Conservation (phyloP, 2,329 filamentous ascomycete genomes). For the Colletotrichum sp. region DNA sequence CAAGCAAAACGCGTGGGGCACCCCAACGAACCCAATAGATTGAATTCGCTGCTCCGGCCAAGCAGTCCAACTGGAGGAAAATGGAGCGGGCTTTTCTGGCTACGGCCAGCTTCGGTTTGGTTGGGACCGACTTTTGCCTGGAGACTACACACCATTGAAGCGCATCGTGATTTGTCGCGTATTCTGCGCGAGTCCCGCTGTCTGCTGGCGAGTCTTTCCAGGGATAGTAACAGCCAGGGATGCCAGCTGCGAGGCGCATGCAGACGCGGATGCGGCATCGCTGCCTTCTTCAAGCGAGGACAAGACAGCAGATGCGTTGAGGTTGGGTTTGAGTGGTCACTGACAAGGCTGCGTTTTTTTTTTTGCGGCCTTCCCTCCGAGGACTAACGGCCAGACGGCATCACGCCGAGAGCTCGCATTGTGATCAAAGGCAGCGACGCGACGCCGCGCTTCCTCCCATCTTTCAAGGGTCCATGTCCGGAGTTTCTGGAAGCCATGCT, state of each 20-base stretch:
- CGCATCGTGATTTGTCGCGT: conserved; percentile 18
- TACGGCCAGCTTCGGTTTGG: conserved; percentile 20
- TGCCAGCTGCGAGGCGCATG: conserved; percentile 9
- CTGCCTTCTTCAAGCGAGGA: neutral
- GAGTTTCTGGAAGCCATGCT: conserved; percentile 1
- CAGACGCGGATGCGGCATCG: conserved; percentile 5
- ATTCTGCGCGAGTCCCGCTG: neutral
- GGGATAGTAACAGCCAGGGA: conserved; percentile 1
- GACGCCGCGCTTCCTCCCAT: neutral
- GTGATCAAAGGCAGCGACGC: neutral
- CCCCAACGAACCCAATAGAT: conserved; percentile 19
- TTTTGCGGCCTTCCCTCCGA: neutral
- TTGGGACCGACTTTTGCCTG: conserved; percentile 11
- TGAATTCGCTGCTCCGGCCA: conserved; percentile 8
- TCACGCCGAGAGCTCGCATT: conserved; percentile 2
- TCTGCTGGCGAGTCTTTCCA: neutral
- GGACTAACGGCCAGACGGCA: neutral
- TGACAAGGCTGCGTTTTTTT: neutral
- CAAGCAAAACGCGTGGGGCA: conserved; percentile 7
- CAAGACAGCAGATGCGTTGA: neutral
- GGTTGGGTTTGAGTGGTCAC: neutral
- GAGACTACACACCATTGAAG: conserved; percentile 11
- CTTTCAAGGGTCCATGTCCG: neutral
- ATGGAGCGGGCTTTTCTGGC: neutral
- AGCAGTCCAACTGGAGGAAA: conserved; percentile 17